These are phyloP conservation scores for Apiospora kogelbergensis DNA, from an alignment of 2,329 filamentous ascomycete genomes.

Conservation along the genomic window DNA sequence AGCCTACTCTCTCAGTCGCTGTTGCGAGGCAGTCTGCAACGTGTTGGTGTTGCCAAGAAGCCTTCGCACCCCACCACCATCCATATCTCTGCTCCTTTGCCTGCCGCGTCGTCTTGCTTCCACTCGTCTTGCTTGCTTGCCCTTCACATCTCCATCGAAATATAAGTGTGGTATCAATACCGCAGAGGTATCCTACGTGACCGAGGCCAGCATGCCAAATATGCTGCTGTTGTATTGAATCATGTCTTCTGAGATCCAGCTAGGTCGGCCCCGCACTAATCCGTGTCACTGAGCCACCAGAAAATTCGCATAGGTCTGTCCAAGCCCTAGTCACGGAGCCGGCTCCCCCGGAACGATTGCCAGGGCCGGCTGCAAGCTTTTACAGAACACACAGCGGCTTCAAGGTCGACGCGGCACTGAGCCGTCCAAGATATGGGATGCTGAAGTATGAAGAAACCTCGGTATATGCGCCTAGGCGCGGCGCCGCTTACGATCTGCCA, in stretches of 20 bases:
- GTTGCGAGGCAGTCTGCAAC: background rate
- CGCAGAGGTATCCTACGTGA: conserved; percentile 4
- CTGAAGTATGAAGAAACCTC: conserved; percentile 23
- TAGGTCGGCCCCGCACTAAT: background rate
- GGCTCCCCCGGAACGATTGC: background rate
- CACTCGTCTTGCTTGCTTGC: background rate
- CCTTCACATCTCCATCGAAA: background rate
- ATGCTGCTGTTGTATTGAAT: background rate
- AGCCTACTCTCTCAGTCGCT: background rate
- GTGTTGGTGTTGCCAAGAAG: background rate
- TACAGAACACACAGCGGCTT: background rate
- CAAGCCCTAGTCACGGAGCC: background rate
- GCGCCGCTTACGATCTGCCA: conserved; percentile 22
- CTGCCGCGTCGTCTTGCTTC: background rate
- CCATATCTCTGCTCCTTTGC: background rate
- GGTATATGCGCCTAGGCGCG: conserved; percentile 27
- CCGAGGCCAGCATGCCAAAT: conserved; percentile 4
- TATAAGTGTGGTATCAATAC: background rate
- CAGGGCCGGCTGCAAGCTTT: background rate
- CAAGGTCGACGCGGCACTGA: background rate
- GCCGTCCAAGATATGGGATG: conserved; percentile 9
- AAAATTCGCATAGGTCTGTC: background rate
- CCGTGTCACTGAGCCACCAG: background rate
- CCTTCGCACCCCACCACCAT: conserved; percentile 2
- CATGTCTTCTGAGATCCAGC: conserved; percentile 1